phyloP scores from a whole-genome alignment of 2,329 filamentous ascomycete genomes.

The Pyricularia sp. region DNA sequence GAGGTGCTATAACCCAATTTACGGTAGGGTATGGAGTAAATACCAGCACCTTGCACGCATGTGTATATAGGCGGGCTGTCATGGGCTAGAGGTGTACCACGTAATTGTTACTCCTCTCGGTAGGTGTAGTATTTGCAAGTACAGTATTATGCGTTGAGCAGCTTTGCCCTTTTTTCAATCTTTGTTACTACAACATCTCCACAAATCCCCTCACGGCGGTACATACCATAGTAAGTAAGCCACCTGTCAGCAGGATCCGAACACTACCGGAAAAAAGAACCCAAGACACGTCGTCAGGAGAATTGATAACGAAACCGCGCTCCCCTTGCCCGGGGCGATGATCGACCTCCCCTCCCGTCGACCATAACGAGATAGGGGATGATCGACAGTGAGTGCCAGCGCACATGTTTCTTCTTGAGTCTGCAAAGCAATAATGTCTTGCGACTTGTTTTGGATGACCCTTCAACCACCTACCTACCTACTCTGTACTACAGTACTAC shows the following conservation, averaged over 20 bases:
- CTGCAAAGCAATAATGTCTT: too few species aligned
- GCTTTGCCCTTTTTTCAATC: neutral
- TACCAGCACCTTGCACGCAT: neutral
- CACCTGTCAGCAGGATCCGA: neutral
- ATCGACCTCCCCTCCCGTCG: neutral
- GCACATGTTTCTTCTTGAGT: neutral
- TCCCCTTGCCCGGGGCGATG: neutral
- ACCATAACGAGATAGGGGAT: neutral
- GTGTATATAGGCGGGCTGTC: neutral
- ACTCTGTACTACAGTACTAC: too few species aligned
- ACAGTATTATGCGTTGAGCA: neutral
- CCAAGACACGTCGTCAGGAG: neutral
- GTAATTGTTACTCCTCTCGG: neutral
- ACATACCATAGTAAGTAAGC: neutral
- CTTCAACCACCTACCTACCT: too few species aligned
- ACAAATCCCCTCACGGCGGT: too few species aligned
- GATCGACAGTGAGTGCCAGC: neutral
- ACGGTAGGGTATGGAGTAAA: too few species aligned
- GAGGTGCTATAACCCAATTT: neutral
- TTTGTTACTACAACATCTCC: neutral
- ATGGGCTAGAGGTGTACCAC: neutral
- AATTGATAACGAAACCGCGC: neutral
- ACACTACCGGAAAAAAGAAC: too few species aligned
- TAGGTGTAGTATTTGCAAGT: neutral
- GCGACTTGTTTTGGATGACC: too few species aligned